phyloP scores from a whole-genome alignment of 352 stramenopile genomes.

The Phytophthora parvispora region DNA sequence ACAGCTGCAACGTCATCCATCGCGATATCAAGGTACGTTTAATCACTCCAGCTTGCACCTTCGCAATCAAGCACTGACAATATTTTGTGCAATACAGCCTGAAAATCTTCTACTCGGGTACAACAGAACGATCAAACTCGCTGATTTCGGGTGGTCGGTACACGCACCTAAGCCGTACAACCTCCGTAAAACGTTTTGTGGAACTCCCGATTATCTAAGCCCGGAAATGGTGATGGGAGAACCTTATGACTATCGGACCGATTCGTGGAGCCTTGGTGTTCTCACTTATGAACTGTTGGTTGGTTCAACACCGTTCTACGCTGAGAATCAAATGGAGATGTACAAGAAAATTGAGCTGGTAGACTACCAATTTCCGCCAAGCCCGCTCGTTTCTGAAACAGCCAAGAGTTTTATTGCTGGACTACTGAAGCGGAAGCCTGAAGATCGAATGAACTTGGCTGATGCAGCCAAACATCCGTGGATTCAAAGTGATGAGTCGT shows the following conservation, averaged over 20 bases:
- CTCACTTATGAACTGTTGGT: slow-evolving; percentile 87
- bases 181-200: slow-evolving; percentile 80
- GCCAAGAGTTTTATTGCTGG: slow-evolving; percentile 75
- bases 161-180: slow-evolving; percentile 73
- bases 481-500: slow-evolving; percentile 51
- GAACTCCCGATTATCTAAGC: slow-evolving; percentile 89
- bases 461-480: slow-evolving; percentile 69
- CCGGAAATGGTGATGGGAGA: slow-evolving; percentile 82
- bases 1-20: slow-evolving; percentile 87
- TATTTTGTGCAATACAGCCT: slow-evolving; percentile 45
- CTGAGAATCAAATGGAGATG: slow-evolving; percentile 86
- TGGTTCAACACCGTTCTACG: slow-evolving; percentile 83
- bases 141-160: slow-evolving; percentile 91
- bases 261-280: slow-evolving; percentile 89
- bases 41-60: neutral
- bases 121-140: slow-evolving; percentile 86
- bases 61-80: slow-evolving; percentile 1
- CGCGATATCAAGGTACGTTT: slow-evolving; percentile 87
- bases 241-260: slow-evolving; percentile 73
- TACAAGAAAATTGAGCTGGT: slow-evolving; percentile 78
- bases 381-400: slow-evolving; percentile 52
- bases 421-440: slow-evolving; percentile 65
- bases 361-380: slow-evolving; percentile 68
- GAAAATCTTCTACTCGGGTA: slow-evolving; percentile 87
- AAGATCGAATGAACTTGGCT: slow-evolving; percentile 68